phyloP scores from a whole-genome alignment of 2,329 filamentous ascomycete species.

The Ophiostoma piceae region DNA sequence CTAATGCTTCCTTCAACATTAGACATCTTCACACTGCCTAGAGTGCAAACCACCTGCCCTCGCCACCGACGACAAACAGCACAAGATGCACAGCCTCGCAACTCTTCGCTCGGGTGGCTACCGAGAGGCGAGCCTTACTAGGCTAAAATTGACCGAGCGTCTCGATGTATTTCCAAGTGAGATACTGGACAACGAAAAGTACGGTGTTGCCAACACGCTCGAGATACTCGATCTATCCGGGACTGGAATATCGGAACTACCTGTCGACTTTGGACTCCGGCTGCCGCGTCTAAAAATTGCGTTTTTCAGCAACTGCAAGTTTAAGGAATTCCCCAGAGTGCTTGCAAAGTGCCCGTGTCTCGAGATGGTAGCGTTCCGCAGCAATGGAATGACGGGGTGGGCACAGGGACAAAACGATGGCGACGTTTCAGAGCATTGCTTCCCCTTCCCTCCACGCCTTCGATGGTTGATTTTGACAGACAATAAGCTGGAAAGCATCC shows the following conservation, averaged over 20 bases:
- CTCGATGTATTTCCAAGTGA: constrained; percentile 38
- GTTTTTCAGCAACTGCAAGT: constrained; percentile 45
- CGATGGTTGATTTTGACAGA: constrained; percentile 47
- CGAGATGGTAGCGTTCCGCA: constrained; percentile 47
- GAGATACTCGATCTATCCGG: constrained; percentile 46
- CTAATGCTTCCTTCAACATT: neutral
- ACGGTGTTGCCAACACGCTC: constrained; percentile 37
- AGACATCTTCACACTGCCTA: neutral
- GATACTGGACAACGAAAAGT: constrained; percentile 33
- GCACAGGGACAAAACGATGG: constrained; percentile 30
- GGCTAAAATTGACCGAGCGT: constrained; percentile 36
- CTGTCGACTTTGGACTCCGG: constrained; percentile 35
- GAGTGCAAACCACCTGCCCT: neutral
- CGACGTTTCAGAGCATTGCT: constrained; percentile 32
- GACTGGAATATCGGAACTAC: constrained; percentile 40
- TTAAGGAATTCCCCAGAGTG: constrained; percentile 39
- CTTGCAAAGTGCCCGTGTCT: constrained; percentile 41
- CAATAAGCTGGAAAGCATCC: constrained; percentile 39
- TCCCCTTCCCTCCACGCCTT: constrained; percentile 38
- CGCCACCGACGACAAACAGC: neutral
- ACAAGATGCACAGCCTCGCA: constrained; percentile 34
- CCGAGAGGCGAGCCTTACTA: constrained; percentile 30
- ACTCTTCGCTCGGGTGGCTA: constrained; percentile 35
- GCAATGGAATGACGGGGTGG: constrained; percentile 42
- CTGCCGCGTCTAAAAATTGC: constrained; percentile 43